Conservation (phyloP, 495 filamentous ascomycete genomes). For the Annulohypoxylon bovei region DNA sequence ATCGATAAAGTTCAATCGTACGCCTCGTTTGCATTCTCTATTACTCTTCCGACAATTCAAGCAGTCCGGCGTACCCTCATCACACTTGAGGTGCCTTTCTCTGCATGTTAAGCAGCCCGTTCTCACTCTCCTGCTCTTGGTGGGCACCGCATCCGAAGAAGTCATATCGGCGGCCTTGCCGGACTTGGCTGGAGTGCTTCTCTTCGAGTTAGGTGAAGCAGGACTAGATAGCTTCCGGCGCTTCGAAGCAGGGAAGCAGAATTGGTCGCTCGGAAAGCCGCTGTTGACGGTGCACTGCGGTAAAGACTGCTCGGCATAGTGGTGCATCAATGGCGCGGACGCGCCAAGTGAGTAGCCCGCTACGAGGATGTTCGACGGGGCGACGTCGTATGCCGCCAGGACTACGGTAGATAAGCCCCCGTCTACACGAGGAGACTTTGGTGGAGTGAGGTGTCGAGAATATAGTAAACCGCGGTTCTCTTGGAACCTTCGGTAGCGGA, state of each 20-base stretch:
- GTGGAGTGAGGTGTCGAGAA: background rate
- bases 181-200: constrained; percentile 32
- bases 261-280: constrained; percentile 40
- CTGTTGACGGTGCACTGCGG: constrained; percentile 47
- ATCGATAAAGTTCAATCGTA: constrained; percentile 94
- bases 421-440: constrained; percentile 20
- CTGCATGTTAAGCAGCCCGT: constrained; percentile 84
- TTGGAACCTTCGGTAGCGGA: background rate
- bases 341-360: constrained; percentile 48
- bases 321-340: constrained; percentile 41
- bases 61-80: constrained; percentile 83
- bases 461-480: background rate
- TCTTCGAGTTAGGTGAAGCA: constrained; percentile 9
- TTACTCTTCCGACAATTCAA: constrained; percentile 89
- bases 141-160: constrained; percentile 45
- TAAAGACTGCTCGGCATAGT: constrained; percentile 48
- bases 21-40: constrained; percentile 83
- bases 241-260: constrained; percentile 42
- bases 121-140: constrained; percentile 75
- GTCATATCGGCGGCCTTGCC: constrained; percentile 42
- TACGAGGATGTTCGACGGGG: constrained; percentile 43
- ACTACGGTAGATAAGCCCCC: constrained; percentile 35
- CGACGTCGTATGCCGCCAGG: constrained; percentile 49
- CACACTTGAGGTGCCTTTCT: constrained; percentile 73
- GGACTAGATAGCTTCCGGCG: constrained; percentile 34